Percentiles rank a stretch among this genome's conserved stretches.
Conservation (phyloP, 495 filamentous ascomycete genomes). For the Talaromyces proteolyticus region DNA sequence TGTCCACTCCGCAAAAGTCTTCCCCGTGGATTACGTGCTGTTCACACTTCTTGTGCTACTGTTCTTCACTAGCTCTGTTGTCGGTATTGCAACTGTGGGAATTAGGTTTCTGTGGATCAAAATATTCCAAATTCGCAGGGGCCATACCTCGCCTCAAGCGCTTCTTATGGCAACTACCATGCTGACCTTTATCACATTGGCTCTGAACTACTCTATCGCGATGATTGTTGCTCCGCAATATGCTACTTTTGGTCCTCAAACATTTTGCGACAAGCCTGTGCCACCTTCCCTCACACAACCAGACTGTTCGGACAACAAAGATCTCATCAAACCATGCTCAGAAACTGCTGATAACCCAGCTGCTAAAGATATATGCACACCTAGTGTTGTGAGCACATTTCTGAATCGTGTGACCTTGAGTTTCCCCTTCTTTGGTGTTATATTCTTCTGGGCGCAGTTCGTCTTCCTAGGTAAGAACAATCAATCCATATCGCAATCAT, state of each 20-base stretch:
- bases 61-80: constrained; percentile 79
- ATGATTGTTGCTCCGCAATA: constrained; percentile 95
- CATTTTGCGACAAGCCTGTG: constrained; percentile 65
- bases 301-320: constrained; percentile 58
- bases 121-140: constrained; percentile 83
- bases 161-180: constrained; percentile 87
- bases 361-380: constrained; percentile 76
- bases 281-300: constrained; percentile 54
- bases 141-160: constrained; percentile 86
- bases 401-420: constrained; percentile 90
- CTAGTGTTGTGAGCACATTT: constrained; percentile 84
- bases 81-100: constrained; percentile 78
- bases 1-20: constrained; percentile 72
- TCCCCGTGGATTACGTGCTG: constrained; percentile 88
- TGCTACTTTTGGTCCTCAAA: constrained; percentile 89
- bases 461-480: constrained; percentile 62
- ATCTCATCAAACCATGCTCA: constrained; percentile 73
- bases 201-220: constrained; percentile 83
- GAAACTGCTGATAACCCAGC: constrained; percentile 57
- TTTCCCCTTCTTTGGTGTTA: constrained; percentile 91
- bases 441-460: constrained; percentile 95
- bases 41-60: constrained; percentile 78
- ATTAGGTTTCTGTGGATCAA: constrained; percentile 94
- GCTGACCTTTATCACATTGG: constrained; percentile 80
- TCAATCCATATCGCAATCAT: too few relatives aligned